Evolutionary conservation across 768 basidiomycete species (phyloP).

Genomic region (Tulasnella sp.): DNA sequence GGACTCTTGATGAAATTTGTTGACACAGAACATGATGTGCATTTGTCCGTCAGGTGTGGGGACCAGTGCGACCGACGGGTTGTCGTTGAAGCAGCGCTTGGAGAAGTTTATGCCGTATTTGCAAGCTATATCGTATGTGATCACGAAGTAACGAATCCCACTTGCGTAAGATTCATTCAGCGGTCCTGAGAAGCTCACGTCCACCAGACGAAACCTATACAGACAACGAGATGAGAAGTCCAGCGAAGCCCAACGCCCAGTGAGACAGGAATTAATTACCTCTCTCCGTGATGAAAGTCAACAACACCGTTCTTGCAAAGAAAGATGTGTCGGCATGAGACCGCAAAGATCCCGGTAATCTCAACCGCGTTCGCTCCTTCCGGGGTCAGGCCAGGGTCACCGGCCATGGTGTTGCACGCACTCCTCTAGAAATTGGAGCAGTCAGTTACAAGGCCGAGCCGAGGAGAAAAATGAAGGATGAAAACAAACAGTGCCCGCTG

Average conservation of each 20-base stretch:
- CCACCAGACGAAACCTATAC: background rate
- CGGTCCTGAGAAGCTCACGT: background rate
- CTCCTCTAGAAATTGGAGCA: too few relatives aligned
- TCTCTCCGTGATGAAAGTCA: background rate
- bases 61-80: background rate
- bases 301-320: background rate
- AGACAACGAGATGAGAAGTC: background rate
- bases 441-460: too few relatives aligned
- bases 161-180: background rate
- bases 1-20: background rate
- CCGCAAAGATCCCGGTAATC: background rate
- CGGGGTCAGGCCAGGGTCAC: background rate
- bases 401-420: background rate
- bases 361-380: background rate
- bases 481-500: background rate
- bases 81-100: background rate
- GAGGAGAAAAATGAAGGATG: too few relatives aligned
- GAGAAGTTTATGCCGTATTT: background rate
- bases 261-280: background rate
- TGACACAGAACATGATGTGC: background rate
- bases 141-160: background rate
- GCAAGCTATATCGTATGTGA: background rate
- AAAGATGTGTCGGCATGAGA: background rate
- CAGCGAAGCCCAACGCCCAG: background rate
- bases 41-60: background rate